Conservation (phyloP, 2,329 filamentous ascomycete genomes). For the Phaeosphaeria sp. region DNA sequence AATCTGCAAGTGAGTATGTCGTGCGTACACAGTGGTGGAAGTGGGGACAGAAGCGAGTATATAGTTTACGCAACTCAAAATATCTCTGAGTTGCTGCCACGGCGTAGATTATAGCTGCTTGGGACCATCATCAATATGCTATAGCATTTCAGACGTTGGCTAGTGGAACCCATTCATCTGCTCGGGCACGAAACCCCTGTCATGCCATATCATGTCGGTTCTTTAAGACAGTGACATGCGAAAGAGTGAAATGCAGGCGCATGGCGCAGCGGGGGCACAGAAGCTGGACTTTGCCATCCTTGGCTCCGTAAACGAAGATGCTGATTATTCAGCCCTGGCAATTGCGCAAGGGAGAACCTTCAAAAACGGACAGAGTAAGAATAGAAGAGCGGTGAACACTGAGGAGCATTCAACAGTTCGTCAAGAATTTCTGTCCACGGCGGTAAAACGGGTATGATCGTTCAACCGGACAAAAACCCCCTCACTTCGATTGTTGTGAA, state of each 20-base stretch:
- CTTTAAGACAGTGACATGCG: conserved; percentile 16
- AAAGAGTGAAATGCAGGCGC: conserved; percentile 15
- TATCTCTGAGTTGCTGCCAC: conserved; percentile 29
- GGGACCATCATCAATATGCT: conserved; percentile 31
- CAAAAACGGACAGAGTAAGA: conserved; percentile 18
- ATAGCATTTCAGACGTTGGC: conserved; percentile 30
- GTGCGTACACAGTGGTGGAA: conserved; percentile 39
- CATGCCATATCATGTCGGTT: conserved; percentile 12
- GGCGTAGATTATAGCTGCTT: conserved; percentile 27
- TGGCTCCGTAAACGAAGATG: neutral
- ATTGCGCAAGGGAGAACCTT: conserved; percentile 10
- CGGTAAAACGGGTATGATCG: conserved; percentile 34
- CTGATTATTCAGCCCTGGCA: conserved; percentile 16
- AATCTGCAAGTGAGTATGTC: conserved; percentile 44
- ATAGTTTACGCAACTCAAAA: neutral
- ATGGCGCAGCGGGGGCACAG: conserved; percentile 31
- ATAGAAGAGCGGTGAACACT: conserved; percentile 45
- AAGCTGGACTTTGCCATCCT: conserved; percentile 7
- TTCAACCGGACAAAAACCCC: conserved; percentile 27
- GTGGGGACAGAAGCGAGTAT: neutral
- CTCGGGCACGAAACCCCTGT: neutral
- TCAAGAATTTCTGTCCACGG: conserved; percentile 22
- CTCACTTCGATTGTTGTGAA: conserved; percentile 25
- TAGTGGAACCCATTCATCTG: conserved; percentile 8
- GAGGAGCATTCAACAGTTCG: conserved; percentile 6